Percentiles rank a stretch among this genome's conserved stretches.
Evolutionary conservation across 805 yeast genomes (phyloP).

Genomic region (Saccharomycopsis sp.): DNA sequence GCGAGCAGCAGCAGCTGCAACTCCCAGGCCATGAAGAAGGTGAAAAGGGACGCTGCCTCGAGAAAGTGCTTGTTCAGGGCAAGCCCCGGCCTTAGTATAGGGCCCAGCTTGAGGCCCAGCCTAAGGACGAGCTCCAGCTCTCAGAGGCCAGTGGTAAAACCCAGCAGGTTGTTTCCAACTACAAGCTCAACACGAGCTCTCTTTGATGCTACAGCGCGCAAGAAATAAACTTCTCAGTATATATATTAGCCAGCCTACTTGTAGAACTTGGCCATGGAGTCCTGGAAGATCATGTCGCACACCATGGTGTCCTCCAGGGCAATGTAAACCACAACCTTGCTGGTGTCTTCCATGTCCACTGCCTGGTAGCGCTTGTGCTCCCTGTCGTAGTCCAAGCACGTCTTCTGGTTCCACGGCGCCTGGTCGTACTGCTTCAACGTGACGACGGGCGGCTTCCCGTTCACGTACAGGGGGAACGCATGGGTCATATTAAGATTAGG

Average conservation of each 20-base stretch:
- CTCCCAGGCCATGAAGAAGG: slow-evolving; percentile 13
- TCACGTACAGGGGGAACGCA: no score
- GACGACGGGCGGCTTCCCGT: slow-evolving; percentile 41
- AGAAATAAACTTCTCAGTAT: no score
- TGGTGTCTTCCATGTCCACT: slow-evolving; percentile 38
- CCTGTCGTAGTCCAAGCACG: slow-evolving; percentile 49
- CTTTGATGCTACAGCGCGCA: no score
- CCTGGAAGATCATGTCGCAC: slow-evolving; percentile 37
- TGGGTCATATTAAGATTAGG: no score
- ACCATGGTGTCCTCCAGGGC: slow-evolving; percentile 31
- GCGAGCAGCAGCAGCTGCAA: not conserved
- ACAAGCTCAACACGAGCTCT: no score
- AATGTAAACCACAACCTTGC: slow-evolving; percentile 36
- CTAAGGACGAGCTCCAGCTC: no score
- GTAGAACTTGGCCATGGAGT: no score
- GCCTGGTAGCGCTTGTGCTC: slow-evolving; percentile 32
- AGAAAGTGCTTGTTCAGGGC: slow-evolving; percentile 8
- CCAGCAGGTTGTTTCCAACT: no score
- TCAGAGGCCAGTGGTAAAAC: no score
- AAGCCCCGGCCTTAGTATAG: no score
- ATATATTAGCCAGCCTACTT: no score
- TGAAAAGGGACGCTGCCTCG: slow-evolving; percentile 3
- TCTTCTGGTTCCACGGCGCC: slow-evolving; percentile 44
- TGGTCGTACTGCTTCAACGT: slow-evolving; percentile 38
- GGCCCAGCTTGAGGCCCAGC: no score